These are phyloP conservation scores for Ogataea philodendri DNA, from an alignment of 805 yeast species.

Conservation along the genomic window DNA sequence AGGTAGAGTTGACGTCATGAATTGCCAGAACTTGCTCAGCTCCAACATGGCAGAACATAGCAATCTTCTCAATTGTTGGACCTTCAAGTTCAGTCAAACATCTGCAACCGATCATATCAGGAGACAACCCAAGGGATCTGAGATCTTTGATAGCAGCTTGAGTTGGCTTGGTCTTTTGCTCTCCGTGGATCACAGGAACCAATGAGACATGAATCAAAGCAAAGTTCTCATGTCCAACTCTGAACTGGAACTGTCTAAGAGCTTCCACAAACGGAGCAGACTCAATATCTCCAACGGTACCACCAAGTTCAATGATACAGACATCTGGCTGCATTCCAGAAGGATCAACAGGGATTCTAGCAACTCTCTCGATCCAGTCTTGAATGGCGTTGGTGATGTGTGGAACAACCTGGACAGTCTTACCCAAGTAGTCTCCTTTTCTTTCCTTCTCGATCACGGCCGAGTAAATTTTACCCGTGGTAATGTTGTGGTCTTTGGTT, in stretches of 20 bases:
- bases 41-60: slow-evolving; percentile 99
- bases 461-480: slow-evolving; percentile 96
- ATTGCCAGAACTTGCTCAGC: slow-evolving; percentile 97
- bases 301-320: slow-evolving; percentile 96
- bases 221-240: slow-evolving; percentile 91
- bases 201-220: slow-evolving; percentile 95
- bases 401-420: slow-evolving; percentile 99
- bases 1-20: slow-evolving; percentile 94
- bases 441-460: slow-evolving; percentile 93
- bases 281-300: slow-evolving; percentile 99
- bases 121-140: slow-evolving; percentile 90
- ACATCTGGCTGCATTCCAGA: slow-evolving; percentile 89
- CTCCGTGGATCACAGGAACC: slow-evolving; percentile 98
- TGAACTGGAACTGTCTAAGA: slow-evolving; percentile 95
- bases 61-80: slow-evolving; percentile 90
- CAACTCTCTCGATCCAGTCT: slow-evolving; percentile 96
- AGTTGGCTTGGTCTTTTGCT: slow-evolving; percentile 98
- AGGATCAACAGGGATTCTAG: slow-evolving; percentile 87
- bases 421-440: slow-evolving; percentile 95
- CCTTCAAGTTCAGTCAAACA: slow-evolving; percentile 79
- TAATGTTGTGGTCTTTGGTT: slow-evolving; percentile 92
- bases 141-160: slow-evolving; percentile 98
- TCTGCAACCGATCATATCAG: slow-evolving; percentile 98
- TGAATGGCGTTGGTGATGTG: slow-evolving; percentile 96
- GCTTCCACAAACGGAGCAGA: slow-evolving; percentile 99